Conservation (phyloP, 108 stramenopile species). For the Chaetoceros tenuissimus region DNA sequence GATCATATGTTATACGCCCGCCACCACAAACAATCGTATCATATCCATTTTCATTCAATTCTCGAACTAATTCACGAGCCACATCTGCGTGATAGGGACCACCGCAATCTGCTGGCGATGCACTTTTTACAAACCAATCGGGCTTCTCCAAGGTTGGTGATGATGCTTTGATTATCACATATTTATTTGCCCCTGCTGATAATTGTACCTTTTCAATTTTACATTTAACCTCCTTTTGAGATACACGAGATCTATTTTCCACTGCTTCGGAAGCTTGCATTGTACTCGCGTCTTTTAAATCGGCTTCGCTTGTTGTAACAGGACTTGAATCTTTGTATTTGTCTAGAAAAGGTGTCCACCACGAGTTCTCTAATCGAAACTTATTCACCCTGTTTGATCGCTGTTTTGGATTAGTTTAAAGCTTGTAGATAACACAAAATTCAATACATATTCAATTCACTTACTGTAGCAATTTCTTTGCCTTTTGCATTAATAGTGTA, state of each 20-base stretch:
- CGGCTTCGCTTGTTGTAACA: neutral
- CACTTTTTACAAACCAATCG: slow-evolving; percentile 58
- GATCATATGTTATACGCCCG: slow-evolving; percentile 53
- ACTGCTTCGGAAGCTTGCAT: neutral
- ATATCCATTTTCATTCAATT: slow-evolving; percentile 18
- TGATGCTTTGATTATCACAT: slow-evolving; percentile 38
- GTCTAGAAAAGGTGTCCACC: slow-evolving; percentile 2
- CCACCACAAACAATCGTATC: slow-evolving; percentile 46
- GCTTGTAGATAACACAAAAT: no score
- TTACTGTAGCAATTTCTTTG: neutral
- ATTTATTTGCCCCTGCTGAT: slow-evolving; percentile 59
- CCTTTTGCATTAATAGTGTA: neutral
- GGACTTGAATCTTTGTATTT: neutral
- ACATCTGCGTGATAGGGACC: slow-evolving; percentile 73
- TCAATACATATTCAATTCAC: no score
- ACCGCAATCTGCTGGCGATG: slow-evolving; percentile 54
- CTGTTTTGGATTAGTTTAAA: no score
- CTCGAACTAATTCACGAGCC: slow-evolving; percentile 36
- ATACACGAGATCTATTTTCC: no score
- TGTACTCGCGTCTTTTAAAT: neutral
- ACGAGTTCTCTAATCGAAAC: neutral
- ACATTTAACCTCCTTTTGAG: neutral
- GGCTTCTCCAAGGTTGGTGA: slow-evolving; percentile 2
- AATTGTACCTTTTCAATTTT: slow-evolving; percentile 13
- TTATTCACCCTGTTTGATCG: neutral